Conservation (phyloP, 208 protist species). For the Herpetomonas tarakana region DNA sequence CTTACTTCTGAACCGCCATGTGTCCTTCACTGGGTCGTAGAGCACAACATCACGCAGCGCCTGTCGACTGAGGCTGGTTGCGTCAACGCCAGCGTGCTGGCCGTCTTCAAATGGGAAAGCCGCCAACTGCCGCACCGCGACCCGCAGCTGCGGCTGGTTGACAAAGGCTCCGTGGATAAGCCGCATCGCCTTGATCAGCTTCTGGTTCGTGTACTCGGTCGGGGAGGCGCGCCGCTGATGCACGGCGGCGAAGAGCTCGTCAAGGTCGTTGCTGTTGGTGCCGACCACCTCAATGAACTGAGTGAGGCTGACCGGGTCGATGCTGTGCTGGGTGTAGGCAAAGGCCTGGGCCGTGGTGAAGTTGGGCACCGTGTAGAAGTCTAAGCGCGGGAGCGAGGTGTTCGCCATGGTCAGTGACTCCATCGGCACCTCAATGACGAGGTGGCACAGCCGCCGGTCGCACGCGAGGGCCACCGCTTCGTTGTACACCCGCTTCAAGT, state of each 20-base stretch:
- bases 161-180: slow-evolving; percentile 27
- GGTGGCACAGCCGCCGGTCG: slow-evolving; percentile 37
- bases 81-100: slow-evolving; percentile 18
- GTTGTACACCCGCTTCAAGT: slow-evolving; percentile 47
- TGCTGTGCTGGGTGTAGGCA: slow-evolving; percentile 45
- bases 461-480: slow-evolving; percentile 53
- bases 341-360: slow-evolving; percentile 47
- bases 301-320: slow-evolving; percentile 44
- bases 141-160: slow-evolving; percentile 9
- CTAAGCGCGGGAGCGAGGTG: slow-evolving; percentile 45
- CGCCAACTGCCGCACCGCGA: slow-evolving; percentile 36
- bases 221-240: slow-evolving; percentile 29
- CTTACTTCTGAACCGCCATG: slow-evolving; percentile 49
- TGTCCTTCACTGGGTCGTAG: slow-evolving; percentile 60
- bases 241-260: slow-evolving; percentile 57
- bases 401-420: slow-evolving; percentile 45
- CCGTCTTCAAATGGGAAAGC: slow-evolving; percentile 35
- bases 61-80: slow-evolving; percentile 6
- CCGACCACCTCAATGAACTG: slow-evolving; percentile 55
- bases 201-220: slow-evolving; percentile 40
- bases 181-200: slow-evolving; percentile 47
- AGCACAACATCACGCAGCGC: slow-evolving; percentile 47
- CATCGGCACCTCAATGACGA: slow-evolving; percentile 47
- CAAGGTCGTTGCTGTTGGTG: slow-evolving; percentile 57
- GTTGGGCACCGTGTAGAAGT: slow-evolving; percentile 55